Evolutionary conservation across 2,329 filamentous ascomycete genomes (phyloP).

Genomic region (Berkeleyomyces basicola): DNA sequence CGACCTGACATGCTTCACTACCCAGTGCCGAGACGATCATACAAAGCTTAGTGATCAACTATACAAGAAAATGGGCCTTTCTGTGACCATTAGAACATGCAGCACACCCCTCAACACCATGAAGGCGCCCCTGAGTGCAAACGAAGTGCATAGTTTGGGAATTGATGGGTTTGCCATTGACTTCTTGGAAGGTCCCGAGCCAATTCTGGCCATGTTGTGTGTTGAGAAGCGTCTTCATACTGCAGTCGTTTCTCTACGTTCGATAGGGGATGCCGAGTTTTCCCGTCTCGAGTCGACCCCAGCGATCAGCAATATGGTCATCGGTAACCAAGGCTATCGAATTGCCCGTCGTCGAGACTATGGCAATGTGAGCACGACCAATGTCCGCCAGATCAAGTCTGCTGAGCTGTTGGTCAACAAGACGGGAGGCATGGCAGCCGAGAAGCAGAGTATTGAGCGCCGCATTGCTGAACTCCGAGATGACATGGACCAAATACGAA

Average conservation of each 20-base stretch:
- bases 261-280: conserved; percentile 52
- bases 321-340: conserved; percentile 44
- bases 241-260: conserved; percentile 45
- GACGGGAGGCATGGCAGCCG: conserved; percentile 52
- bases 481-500: conserved; percentile 24
- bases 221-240: conserved; percentile 51
- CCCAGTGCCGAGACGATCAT: conserved; percentile 61
- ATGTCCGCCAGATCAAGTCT: conserved; percentile 43
- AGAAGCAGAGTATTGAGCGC: conserved; percentile 43
- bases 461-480: conserved; percentile 29
- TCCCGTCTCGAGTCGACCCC: conserved; percentile 41
- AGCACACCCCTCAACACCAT: conserved; percentile 37
- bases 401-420: conserved; percentile 58
- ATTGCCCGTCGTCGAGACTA: conserved; percentile 65
- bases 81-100: conserved; percentile 55
- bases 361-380: conserved; percentile 55
- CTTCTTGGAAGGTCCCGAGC: conserved; percentile 60
- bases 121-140: conserved; percentile 33
- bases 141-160: conserved; percentile 41
- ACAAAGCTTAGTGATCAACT: conserved; percentile 52
- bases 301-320: conserved; percentile 52
- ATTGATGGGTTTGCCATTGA: conserved; percentile 71
- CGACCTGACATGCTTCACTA: conserved; percentile 53
- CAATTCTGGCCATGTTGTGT: conserved; percentile 80
- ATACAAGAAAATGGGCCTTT: conserved; percentile 44